A percentile compares a stretch with the other conserved stretches of the same genome.
Evolutionary conservation across 2,329 filamentous ascomycete species (phyloP).

Genomic region (Raffaelea deltoideospora): DNA sequence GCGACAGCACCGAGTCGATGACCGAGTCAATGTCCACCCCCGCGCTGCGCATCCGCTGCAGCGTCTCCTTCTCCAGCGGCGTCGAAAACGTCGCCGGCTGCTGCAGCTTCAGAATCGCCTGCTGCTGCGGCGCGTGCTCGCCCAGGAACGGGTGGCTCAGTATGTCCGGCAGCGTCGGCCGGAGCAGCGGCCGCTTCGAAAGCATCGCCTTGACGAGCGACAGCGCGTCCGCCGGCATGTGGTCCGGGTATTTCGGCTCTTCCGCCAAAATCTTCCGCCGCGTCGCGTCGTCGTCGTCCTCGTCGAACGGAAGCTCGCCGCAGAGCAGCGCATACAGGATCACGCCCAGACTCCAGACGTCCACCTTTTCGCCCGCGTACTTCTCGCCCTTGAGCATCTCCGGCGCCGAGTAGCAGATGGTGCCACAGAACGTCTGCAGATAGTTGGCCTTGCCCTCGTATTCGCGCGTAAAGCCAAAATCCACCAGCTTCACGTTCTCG

Average conservation of each 20-base stretch:
- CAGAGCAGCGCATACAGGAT: slow-evolving; percentile 72
- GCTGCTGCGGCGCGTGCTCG: slow-evolving; percentile 76
- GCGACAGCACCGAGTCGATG: slow-evolving; percentile 82
- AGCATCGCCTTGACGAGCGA: slow-evolving; percentile 65
- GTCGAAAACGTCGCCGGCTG: slow-evolving; percentile 75
- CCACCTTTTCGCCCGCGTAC: slow-evolving; percentile 94
- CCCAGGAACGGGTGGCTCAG: slow-evolving; percentile 75
- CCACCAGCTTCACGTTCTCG: slow-evolving; percentile 92
- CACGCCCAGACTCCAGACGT: slow-evolving; percentile 84
- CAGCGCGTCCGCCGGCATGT: slow-evolving; percentile 63
- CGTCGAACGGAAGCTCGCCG: slow-evolving; percentile 85
- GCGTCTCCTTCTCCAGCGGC: slow-evolving; percentile 71
- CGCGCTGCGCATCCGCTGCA: slow-evolving; percentile 84
- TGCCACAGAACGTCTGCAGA: slow-evolving; percentile 93
- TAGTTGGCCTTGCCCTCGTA: slow-evolving; percentile 93
- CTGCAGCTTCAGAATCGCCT: slow-evolving; percentile 72
- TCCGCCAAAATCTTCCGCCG: slow-evolving; percentile 72
- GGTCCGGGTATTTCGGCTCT: slow-evolving; percentile 73
- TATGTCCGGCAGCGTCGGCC: slow-evolving; percentile 73
- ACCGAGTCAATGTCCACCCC: slow-evolving; percentile 90
- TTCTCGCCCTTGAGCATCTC: slow-evolving; percentile 98
- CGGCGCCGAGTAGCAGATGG: slow-evolving; percentile 91
- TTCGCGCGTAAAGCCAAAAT: slow-evolving; percentile 95
- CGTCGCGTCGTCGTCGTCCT: slow-evolving; percentile 81
- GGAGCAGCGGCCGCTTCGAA: slow-evolving; percentile 74